Percentiles rank a stretch among this genome's conserved stretches.
phyloP scores from a whole-genome alignment of 495 filamentous ascomycete genomes.

The Corynascus novoguineensis region DNA sequence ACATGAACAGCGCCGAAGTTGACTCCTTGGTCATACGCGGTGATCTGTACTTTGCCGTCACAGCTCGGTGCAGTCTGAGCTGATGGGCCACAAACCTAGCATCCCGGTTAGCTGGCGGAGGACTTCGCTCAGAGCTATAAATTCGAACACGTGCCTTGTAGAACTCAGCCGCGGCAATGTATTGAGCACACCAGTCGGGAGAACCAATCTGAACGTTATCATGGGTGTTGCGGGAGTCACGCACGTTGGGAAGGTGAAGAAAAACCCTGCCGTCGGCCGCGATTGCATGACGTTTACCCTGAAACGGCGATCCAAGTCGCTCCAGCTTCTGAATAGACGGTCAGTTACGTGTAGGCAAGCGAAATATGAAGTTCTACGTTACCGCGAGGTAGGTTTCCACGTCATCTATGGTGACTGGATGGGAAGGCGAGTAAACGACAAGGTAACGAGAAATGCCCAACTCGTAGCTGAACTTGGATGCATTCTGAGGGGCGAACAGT shows the following conservation, averaged over 20 bases:
- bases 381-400: constrained; percentile 37
- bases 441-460: constrained; percentile 37
- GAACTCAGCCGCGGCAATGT: constrained; percentile 44
- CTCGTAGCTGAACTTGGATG: constrained; percentile 33
- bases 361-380: neutral
- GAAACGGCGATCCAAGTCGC: constrained; percentile 22
- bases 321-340: constrained; percentile 29
- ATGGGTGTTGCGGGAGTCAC: constrained; percentile 48
- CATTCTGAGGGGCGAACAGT: constrained; percentile 4
- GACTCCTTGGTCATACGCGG: constrained; percentile 28
- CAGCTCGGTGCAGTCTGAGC: constrained; percentile 28
- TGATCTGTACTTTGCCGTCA: constrained; percentile 50
- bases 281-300: constrained; percentile 30
- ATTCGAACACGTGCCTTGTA: constrained; percentile 27
- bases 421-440: constrained; percentile 26
- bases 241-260: constrained; percentile 53
- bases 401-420: constrained; percentile 24
- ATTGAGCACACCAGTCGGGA: constrained; percentile 47
- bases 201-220: constrained; percentile 39
- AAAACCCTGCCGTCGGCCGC: constrained; percentile 38
- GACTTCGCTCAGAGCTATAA: neutral
- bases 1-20: constrained; percentile 26
- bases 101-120: constrained; percentile 15
- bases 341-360: neutral
- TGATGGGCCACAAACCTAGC: neutral